phyloP scores from a whole-genome alignment of 495 filamentous ascomycete genomes.

The Halenospora varia region DNA sequence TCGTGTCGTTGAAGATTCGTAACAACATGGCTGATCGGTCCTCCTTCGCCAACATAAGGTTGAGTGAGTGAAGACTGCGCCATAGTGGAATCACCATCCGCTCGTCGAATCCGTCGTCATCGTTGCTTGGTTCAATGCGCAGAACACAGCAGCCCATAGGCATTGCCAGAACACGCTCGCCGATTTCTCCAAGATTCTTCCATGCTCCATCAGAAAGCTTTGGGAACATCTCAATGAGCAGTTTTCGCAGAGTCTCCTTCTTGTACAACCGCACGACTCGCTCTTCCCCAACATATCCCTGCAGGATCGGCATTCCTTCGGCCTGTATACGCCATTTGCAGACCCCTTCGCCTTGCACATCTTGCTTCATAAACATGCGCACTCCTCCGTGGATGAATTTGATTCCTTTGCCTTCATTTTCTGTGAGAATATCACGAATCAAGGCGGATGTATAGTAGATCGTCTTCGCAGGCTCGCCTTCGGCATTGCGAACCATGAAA shows the following conservation, averaged over 20 bases:
- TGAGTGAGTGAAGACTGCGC: constrained; percentile 80
- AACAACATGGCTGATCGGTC: constrained; percentile 90
- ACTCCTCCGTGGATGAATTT: constrained; percentile 96
- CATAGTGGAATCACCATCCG: constrained; percentile 85
- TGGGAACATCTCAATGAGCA: constrained; percentile 94
- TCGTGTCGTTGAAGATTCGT: constrained; percentile 81
- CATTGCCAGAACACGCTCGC: constrained; percentile 72
- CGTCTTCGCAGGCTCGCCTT: constrained; percentile 74
- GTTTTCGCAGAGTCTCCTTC: constrained; percentile 67
- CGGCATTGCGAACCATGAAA: constrained; percentile 92
- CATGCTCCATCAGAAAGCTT: constrained; percentile 65
- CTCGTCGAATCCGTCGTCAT: constrained; percentile 70
- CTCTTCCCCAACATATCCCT: constrained; percentile 79
- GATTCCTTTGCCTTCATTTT: constrained; percentile 84
- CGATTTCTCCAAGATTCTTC: constrained; percentile 80
- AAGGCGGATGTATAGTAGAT: constrained; percentile 94
- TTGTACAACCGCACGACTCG: constrained; percentile 70
- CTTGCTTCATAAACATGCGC: constrained; percentile 98
- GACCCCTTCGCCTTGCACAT: constrained; percentile 76
- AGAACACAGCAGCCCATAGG: constrained; percentile 91
- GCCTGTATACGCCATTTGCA: constrained; percentile 94
- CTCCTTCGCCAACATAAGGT: constrained; percentile 97
- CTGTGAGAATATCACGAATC: constrained; percentile 71
- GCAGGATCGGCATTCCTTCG: constrained; percentile 82
- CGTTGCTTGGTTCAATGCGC: constrained; percentile 65